phyloP scores from a whole-genome alignment of 805 yeast genomes.

The Starmerella roubikii region DNA sequence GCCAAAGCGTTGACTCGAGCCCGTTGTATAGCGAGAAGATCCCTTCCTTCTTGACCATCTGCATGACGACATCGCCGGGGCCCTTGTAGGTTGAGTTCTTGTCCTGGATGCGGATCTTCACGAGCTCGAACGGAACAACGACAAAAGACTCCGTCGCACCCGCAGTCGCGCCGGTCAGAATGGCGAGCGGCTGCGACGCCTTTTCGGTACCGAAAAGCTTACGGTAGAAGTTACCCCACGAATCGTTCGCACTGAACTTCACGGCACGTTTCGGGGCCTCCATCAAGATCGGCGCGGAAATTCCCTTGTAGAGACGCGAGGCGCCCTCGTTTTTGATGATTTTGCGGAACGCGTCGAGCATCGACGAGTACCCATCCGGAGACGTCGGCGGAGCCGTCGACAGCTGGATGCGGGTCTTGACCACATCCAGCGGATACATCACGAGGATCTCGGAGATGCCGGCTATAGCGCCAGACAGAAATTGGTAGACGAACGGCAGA shows the following conservation, averaged over 20 bases:
- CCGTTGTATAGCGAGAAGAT: constrained; percentile 80
- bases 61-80: constrained; percentile 65
- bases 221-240: constrained; percentile 79
- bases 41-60: constrained; percentile 66
- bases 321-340: constrained; percentile 80
- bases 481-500: constrained; percentile 83
- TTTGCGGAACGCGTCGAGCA: constrained; percentile 69
- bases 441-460: constrained; percentile 92
- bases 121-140: constrained; percentile 93
- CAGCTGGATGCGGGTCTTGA: constrained; percentile 89
- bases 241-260: constrained; percentile 95
- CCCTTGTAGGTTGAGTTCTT: constrained; percentile 67
- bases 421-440: constrained; percentile 95
- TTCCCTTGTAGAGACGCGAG: constrained; percentile 77
- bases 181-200: constrained; percentile 70
- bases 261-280: constrained; percentile 99
- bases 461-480: constrained; percentile 84
- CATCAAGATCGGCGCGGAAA: constrained; percentile 92
- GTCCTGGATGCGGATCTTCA: constrained; percentile 91
- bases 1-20: constrained; percentile 91
- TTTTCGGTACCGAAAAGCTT: constrained; percentile 50
- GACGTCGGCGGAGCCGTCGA: constrained; percentile 38
- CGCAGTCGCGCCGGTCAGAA: constrained; percentile 94
- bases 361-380: constrained; percentile 56
- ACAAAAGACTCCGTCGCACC: constrained; percentile 96